A percentile compares a stretch with the other conserved stretches of the same genome.
These are phyloP conservation scores for Clitoria ternatea DNA, from an alignment of 306 rosid species.

Conservation along the genomic window DNA sequence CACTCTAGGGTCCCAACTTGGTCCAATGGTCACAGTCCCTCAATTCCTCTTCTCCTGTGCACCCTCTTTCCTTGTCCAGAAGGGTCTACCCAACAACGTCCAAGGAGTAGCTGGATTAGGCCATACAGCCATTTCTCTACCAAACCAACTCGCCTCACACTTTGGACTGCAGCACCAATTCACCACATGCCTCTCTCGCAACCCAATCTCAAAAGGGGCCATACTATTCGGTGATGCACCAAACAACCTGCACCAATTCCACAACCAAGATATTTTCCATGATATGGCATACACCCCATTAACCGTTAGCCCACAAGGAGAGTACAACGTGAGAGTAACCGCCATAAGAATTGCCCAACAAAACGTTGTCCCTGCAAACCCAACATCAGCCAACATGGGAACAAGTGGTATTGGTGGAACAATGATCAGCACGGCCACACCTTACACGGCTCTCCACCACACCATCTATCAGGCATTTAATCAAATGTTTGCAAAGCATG, in stretches of 20 bases:
- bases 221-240: conserved; percentile 45
- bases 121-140: conserved; percentile 40
- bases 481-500: conserved; percentile 17
- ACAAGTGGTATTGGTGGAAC: conserved; percentile 14
- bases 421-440: conserved; percentile 40
- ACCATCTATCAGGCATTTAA: conserved; percentile 25
- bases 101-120: conserved; percentile 48
- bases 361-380: conserved; percentile 7
- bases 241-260: neutral
- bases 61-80: conserved; percentile 34
- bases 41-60: conserved; percentile 60
- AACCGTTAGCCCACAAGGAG: conserved; percentile 33
- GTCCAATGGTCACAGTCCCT: conserved; percentile 28
- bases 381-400: neutral
- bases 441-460: conserved; percentile 39
- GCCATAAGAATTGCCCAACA: conserved; percentile 37
- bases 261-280: conserved; percentile 19
- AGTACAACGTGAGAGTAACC: conserved; percentile 33
- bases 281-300: conserved; percentile 37
- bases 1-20: conserved; percentile 15
- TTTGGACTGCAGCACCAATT: conserved; percentile 45
- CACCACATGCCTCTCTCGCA: conserved; percentile 40
- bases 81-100: conserved; percentile 36
- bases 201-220: conserved; percentile 13
- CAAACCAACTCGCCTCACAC: conserved; percentile 39